Evolutionary conservation across 805 yeast genomes (phyloP), one percentile per base, ranked within the genome.

Genomic region (Cyberlindnera petersonii): DNA sequence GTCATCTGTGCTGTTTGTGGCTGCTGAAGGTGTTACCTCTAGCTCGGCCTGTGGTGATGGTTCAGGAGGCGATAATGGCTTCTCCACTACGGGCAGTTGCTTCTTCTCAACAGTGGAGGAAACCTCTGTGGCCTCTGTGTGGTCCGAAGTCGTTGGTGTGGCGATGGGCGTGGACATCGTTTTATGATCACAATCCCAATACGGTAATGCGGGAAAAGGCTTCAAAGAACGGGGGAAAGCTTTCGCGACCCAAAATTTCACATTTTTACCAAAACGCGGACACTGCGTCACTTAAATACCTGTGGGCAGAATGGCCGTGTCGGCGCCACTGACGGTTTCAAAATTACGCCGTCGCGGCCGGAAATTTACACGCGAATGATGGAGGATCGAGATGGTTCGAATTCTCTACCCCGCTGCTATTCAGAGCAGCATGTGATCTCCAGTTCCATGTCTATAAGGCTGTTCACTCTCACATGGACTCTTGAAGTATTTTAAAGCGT

Each of bases 221-320:
- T 8, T 8, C 24, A 22, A 22, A 8, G 11, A 22, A 22, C 26
- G 17, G 16, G n/a, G n/a, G n/a, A 33, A 24, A 21, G 33, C 24
- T 22, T 19, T 29, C 34, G 35, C 14, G 19, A 23, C 23, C 10
- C 10, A 9, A 9, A 9, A 22, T 9, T 21, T 26, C 20, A 18
- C 20, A 13, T 24, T 28, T 29, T 22, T 18, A n/a, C 16, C 15
- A 24, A 31, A 33, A 28, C 36, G 26, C 44, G 48, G 43, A 45
- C 36, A 30, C 34, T 39, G 35, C 42, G 40, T 41, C 36, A 28
- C 35, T 45, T 45, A 45, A 45, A 45, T 45, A 45, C 46, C 42
- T 30, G 48, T 30, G 40, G 35, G 6, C 32, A 17, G 26, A 24
- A 21, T 24, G 31, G 33, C 35, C 38, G 24, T 14, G 11, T 11